Base-by-base conservation (phyloP, 441 rosid genomes). In the Rhodomyrtus psidioides region DNA sequence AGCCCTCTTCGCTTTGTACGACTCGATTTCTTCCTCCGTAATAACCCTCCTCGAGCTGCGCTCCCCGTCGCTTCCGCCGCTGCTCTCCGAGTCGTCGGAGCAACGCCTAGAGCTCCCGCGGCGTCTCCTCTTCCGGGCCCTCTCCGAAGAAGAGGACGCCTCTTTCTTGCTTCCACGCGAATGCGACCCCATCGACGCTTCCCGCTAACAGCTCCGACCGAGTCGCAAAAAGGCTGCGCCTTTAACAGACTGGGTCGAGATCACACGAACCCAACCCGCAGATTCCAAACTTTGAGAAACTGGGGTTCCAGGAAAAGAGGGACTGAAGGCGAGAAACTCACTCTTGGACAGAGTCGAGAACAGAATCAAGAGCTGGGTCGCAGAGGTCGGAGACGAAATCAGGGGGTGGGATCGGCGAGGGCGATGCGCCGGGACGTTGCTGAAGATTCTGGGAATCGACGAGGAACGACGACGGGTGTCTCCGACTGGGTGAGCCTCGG, bases 291-390 rank as follows among this genome's bases (percentile, higher is more conserved):
- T 54, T 54, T 7, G 75, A 8, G 83, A 6, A 75, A 4, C 49
- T 65, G 82, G 82, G 86, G 21, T 44, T 21, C 51, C 55, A 4
- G 30, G 4, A 42, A 74, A 23, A 49, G 49, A 82, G 81, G 2
- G 54, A 17, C 62, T 42, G 46, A 74, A 44, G 53, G 53, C 34
- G 13, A 46, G 54, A 15, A 28, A 6, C 87, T 17, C 84, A 94
- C 98, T 96, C 97, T 53, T 86, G 86, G 87, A 95, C 89, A 24
- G 89, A 87, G 88, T 94, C 95, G 85, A 97, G 94, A 83, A 83
- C 92, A 88, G 88, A 90, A 93, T 87, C 54, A 95, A 91, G 88
- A 97, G 91, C 74, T 94, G 91, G 81, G 93, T 51, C 86, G 91
- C 93, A 94, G 83, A 96, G 92, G 87, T 93, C 93, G 55, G 89